phyloP scores from a whole-genome alignment of 169 alveolate species.

The Perkinsus chesapeaki region DNA sequence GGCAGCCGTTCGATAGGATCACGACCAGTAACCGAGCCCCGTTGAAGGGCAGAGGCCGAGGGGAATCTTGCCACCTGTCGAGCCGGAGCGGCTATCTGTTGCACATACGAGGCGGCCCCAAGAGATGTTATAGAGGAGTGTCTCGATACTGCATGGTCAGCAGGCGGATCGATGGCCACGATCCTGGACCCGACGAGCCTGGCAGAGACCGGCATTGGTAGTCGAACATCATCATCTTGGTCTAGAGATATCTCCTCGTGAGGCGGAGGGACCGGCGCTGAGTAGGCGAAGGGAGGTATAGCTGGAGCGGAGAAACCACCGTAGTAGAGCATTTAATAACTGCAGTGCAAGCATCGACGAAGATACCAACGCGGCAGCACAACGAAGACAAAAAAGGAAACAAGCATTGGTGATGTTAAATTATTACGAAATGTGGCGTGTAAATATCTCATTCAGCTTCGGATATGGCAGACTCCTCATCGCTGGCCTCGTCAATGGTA shows the following conservation, averaged over 20 bases:
- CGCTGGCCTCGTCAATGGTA: background rate
- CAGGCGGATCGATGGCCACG: background rate
- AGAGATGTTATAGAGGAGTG: background rate
- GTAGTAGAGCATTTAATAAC: background rate
- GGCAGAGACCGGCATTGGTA: background rate
- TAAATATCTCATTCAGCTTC: no score
- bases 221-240: background rate
- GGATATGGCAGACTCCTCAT: background rate
- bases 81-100: background rate
- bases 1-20: background rate
- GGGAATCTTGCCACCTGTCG: background rate
- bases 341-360: no score
- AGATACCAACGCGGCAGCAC: no score
- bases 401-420: no score
- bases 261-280: background rate
- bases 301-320: background rate
- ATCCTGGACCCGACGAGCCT: background rate
- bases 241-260: background rate
- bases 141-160: background rate
- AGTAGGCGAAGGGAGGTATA: background rate
- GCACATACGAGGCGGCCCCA: background rate
- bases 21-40: background rate
- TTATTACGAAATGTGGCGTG: no score
- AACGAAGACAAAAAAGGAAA: no score
- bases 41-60: background rate